Conservation (phyloP, 257 asterid species). For the Fraxinus quadrangulata region DNA sequence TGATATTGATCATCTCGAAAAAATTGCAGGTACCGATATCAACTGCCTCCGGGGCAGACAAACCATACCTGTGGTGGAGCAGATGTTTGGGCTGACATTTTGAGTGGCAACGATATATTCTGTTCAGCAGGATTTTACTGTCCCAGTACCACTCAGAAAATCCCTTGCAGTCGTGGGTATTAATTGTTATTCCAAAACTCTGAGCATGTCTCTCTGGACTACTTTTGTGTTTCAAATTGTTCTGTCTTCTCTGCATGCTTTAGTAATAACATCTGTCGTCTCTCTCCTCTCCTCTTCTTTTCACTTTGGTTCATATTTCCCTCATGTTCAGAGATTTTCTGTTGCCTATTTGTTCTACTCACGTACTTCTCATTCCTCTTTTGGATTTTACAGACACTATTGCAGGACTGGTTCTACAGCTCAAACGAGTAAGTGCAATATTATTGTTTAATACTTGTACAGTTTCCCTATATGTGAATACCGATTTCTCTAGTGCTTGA, state of each 20-base stretch:
- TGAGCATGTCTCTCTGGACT: background rate
- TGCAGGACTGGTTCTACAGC: conserved; percentile 92
- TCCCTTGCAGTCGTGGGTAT: conserved; percentile 84
- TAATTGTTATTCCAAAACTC: conserved; percentile 34
- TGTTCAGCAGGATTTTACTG: conserved; percentile 91
- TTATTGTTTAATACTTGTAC: conserved; percentile 7
- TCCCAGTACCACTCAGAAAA: conserved; percentile 67
- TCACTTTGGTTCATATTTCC: conserved; percentile 15
- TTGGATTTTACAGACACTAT: conserved; percentile 59
- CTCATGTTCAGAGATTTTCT: conserved; percentile 14
- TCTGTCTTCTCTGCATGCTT: conserved; percentile 13
- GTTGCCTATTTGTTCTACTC: conserved; percentile 20
- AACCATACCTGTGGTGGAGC: conserved; percentile 95
- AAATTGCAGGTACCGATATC: conserved; percentile 73
- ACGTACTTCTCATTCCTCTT: conserved; percentile 19
- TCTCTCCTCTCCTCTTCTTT: background rate
- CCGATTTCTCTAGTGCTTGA: background rate
- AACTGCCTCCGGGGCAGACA: conserved; percentile 80
- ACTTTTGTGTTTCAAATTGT: background rate
- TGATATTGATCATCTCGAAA: conserved; percentile 8
- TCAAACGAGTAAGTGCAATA: conserved; percentile 58
- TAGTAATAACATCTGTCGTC: conserved; percentile 7
- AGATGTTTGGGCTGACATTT: conserved; percentile 85
- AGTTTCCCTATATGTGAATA: conserved; percentile 3
- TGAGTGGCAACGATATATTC: conserved; percentile 61